These are phyloP conservation scores for Arachis hypogaea DNA, from an alignment of 306 rosid genomes.

Conservation along the genomic window DNA sequence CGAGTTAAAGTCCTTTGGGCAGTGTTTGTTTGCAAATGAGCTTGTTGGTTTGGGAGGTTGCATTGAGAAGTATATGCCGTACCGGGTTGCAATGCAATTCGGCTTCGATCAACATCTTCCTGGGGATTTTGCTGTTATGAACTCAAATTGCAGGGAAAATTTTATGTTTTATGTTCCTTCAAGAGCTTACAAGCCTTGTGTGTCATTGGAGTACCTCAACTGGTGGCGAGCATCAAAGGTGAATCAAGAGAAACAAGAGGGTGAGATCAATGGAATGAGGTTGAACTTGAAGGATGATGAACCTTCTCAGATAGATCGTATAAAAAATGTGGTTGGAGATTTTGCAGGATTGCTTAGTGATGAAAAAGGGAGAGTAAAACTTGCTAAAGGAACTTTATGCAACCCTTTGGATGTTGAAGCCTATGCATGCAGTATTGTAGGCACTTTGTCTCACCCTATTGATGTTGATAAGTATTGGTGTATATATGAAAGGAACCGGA, in stretches of 20 bases:
- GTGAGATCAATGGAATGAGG: background rate
- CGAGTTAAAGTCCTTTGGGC: conserved; percentile 38
- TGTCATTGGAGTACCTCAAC: conserved; percentile 32
- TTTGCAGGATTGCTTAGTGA: background rate
- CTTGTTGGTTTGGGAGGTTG: conserved; percentile 42
- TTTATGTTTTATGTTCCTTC: conserved; percentile 42
- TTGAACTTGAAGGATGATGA: background rate
- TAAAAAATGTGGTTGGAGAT: background rate
- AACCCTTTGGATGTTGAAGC: conserved; percentile 28
- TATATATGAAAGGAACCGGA: background rate
- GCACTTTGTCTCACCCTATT: conserved; percentile 23
- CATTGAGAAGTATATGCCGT: conserved; percentile 44
- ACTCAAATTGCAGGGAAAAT: background rate
- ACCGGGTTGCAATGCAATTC: conserved; percentile 53
- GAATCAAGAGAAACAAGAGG: background rate
- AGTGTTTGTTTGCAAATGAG: conserved; percentile 38
- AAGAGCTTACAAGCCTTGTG: conserved; percentile 26
- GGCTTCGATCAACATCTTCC: conserved; percentile 55
- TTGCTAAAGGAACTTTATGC: conserved; percentile 5
- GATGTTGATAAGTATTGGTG: background rate
- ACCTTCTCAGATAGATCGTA: background rate
- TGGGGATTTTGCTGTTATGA: conserved; percentile 1
- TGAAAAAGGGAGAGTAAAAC: conserved; percentile 13
- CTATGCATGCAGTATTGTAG: conserved; percentile 2
- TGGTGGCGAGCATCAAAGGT: conserved; percentile 16